A percentile compares a stretch with the other conserved stretches of the same genome.
Conservation (phyloP, 768 basidiomycete species). For the Lactifluus pinguis region DNA sequence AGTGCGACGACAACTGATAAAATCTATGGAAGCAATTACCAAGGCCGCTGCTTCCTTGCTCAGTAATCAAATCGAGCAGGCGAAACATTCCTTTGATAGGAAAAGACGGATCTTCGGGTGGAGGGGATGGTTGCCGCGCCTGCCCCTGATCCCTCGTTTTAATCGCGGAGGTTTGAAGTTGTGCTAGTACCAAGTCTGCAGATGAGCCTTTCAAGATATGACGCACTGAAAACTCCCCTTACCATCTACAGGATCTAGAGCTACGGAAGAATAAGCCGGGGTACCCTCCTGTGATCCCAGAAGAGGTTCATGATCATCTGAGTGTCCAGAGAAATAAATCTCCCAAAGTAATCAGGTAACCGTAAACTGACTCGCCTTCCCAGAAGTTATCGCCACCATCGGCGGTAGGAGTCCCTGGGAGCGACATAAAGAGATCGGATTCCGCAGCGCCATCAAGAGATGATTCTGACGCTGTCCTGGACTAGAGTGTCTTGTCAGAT, state of each 20-base stretch:
- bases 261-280: neutral
- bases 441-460: neutral
- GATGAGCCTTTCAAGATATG: neutral
- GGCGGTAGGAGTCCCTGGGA: neutral
- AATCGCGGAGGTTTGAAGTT: neutral
- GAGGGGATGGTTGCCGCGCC: neutral
- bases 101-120: constrained; percentile 2
- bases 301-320: neutral
- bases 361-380: neutral
- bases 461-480: constrained; percentile 1
- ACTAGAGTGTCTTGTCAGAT: neutral
- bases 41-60: constrained; percentile 41
- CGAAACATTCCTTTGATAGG: constrained; percentile 40
- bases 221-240: neutral
- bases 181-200: neutral
- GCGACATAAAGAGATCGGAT: constrained; percentile 8
- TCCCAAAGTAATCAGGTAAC: neutral
- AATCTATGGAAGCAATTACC: constrained; percentile 28
- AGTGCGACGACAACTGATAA: neutral
- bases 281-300: neutral
- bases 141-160: neutral
- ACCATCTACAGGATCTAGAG: neutral
- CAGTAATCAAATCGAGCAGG: constrained; percentile 44
- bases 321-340: neutral
- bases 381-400: neutral